phyloP scores from a whole-genome alignment of 169 alveolate species.

The Plasmodium inui region DNA sequence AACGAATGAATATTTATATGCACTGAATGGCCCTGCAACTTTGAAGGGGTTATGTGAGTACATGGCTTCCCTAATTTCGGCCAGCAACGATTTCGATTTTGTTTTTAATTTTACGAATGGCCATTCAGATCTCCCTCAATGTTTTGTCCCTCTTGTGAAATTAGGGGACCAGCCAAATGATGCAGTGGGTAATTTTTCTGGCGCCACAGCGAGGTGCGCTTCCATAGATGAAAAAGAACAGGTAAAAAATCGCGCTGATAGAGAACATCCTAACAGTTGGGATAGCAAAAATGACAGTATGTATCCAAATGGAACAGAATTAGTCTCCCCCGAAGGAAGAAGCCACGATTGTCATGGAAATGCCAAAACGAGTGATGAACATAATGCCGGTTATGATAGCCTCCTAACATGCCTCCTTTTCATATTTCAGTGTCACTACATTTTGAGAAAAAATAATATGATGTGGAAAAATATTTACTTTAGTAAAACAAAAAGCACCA shows the following conservation, averaged over 20 bases:
- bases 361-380: conserved; percentile 77
- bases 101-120: conserved; percentile 55
- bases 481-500: conserved; percentile 20
- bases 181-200: not conserved
- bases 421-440: conserved; percentile 82
- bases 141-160: conserved; percentile 50
- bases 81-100: conserved; percentile 60
- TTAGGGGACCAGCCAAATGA: not conserved
- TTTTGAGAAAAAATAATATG: conserved; percentile 75
- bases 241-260: not conserved
- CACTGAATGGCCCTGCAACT: conserved; percentile 85
- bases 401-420: conserved; percentile 89
- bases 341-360: conserved; percentile 4
- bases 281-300: not conserved
- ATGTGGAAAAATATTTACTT: conserved; percentile 63
- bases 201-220: not conserved
- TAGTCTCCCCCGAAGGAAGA: not conserved
- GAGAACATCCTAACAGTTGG: not conserved
- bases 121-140: conserved; percentile 49
- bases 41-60: conserved; percentile 84
- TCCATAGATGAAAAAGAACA: not conserved
- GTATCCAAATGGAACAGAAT: conserved; percentile 2
- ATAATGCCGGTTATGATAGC: conserved; percentile 91
- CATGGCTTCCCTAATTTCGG: conserved; percentile 70
- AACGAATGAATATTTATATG: conserved; percentile 82